Evolutionary conservation across 495 filamentous ascomycete species (phyloP).

Genomic region (Lepraria neglecta): DNA sequence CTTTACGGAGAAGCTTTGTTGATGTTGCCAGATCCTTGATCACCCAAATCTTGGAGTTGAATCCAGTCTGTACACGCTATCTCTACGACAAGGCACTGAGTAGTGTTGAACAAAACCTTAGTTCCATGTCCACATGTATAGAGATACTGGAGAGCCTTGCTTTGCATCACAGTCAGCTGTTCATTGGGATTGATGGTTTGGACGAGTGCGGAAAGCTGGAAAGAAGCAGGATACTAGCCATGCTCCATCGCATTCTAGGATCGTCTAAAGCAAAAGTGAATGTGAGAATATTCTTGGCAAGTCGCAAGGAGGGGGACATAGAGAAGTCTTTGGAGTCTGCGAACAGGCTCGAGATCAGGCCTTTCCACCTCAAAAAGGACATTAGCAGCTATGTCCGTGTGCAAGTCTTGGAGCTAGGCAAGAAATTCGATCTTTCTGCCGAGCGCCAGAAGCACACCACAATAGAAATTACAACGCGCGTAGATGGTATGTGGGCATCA

Average conservation of each 20-base stretch:
- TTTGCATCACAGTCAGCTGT: conserved; percentile 26
- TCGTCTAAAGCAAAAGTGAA: conserved; percentile 4
- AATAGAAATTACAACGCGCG: conserved; percentile 21
- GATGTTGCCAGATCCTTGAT: conserved; percentile 34
- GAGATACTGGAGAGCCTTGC: conserved; percentile 32
- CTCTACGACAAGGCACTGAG: conserved; percentile 31
- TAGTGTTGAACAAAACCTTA: conserved; percentile 30
- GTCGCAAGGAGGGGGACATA: conserved; percentile 17
- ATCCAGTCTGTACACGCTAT: conserved; percentile 31
- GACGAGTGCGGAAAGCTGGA: conserved; percentile 39
- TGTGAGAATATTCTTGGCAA: conserved; percentile 12
- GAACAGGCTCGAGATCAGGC: not conserved
- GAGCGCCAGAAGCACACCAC: conserved; percentile 16
- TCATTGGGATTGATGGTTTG: conserved; percentile 42
- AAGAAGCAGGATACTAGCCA: conserved; percentile 28
- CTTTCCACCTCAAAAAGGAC: conserved; percentile 14
- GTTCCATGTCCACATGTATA: conserved; percentile 25
- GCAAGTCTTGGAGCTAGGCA: conserved; percentile 5
- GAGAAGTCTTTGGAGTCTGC: conserved; percentile 3
- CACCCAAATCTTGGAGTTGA: conserved; percentile 34
- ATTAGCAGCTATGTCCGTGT: conserved; percentile 22
- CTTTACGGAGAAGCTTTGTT: conserved; percentile 30
- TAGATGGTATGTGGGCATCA: conserved; percentile 19
- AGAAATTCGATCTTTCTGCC: conserved; percentile 14
- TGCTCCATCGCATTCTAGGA: conserved; percentile 19